Base-by-base conservation (phyloP, 352 stramenopile genomes). In the Phytophthora tentaculata region DNA sequence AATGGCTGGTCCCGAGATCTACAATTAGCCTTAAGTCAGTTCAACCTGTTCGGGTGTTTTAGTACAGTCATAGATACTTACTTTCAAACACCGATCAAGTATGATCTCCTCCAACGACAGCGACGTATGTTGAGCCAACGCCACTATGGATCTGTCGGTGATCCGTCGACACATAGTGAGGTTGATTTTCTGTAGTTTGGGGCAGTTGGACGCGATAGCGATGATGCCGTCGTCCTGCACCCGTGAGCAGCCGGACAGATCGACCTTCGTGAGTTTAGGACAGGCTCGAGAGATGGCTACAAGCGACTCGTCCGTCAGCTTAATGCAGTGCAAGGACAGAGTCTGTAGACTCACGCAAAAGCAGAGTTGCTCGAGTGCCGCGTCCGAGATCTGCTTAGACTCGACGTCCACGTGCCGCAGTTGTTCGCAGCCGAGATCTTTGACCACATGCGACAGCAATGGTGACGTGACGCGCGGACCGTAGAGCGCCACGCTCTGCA, bases 131-230 rank as follows among this genome's bases (percentile, higher is more conserved):
- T 87, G 56, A 10, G 73, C 81, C n/a, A 94, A 26, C 0, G 77
- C 81, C 7, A 87, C 68, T 1, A 92, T 71, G 13, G 87, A 83
- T 26, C 69, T 69, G 53, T 96, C 85, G 5, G 90, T 94, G 52
- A 97, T 63, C 0, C 83, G 74, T 50, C 92, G 86, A 50, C 91
- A 95, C 77, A 89, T 94, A 43, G 75, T 84, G 44, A 97, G 58
- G 65, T 97, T 84, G 16, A 97, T 61, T 10, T 73, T 67, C 35
- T 71, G 45, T 7, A 98, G 68, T 7, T 60, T 55, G 0, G 29
- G 43, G 53, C 83, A 91, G 56, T 89, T 71, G n/a, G 43, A 59
- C 1, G 78, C 83, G 8, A 97, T 64, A 1, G 81, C 84, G 14
- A 91, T 59, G 32, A 98, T 72, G 41, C 86, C 86, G 5, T 90